These are phyloP conservation scores for Breviolum minutum DNA, from an alignment of 73 alveolate genomes.

Conservation along the genomic window DNA sequence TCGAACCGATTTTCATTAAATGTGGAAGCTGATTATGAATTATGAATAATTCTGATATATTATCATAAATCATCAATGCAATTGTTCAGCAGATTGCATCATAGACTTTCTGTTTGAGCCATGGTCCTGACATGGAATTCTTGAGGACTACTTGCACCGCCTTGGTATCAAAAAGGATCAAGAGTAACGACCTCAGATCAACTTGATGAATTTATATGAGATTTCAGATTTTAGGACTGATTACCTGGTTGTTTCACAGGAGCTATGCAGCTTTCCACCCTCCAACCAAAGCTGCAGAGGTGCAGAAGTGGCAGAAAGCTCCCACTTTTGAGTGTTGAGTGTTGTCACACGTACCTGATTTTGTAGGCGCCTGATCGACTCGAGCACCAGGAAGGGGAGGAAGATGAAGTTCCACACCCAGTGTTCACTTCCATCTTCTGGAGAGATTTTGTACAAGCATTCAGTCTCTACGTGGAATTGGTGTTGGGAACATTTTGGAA, in stretches of 20 bases:
- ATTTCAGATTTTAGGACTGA: neutral
- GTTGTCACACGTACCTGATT: too few relatives aligned
- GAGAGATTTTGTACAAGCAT: neutral
- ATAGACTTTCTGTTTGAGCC: neutral
- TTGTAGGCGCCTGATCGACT: conserved; percentile 79
- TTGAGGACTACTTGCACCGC: conserved; percentile 80
- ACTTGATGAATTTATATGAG: neutral
- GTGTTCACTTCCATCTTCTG: neutral
- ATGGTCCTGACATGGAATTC: neutral
- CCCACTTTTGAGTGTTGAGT: too few relatives aligned
- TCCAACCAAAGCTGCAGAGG: conserved; percentile 5
- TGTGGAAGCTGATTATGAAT: too few relatives aligned
- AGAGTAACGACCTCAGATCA: conserved; percentile 18
- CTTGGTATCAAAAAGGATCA: conserved; percentile 76
- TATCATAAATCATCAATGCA: too few relatives aligned
- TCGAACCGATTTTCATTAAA: too few relatives aligned
- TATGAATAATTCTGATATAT: too few relatives aligned
- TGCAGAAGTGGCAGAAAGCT: too few relatives aligned
- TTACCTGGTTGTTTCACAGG: neutral
- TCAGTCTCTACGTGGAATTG: neutral
- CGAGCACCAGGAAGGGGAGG: conserved; percentile 41
- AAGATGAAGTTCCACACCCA: neutral
- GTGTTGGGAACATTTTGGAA: too few relatives aligned
- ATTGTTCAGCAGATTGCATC: too few relatives aligned
- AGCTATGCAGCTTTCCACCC: conserved; percentile 61